Conservation (phyloP, 2,329 filamentous ascomycete genomes). For the Apiospora saccharicola region DNA sequence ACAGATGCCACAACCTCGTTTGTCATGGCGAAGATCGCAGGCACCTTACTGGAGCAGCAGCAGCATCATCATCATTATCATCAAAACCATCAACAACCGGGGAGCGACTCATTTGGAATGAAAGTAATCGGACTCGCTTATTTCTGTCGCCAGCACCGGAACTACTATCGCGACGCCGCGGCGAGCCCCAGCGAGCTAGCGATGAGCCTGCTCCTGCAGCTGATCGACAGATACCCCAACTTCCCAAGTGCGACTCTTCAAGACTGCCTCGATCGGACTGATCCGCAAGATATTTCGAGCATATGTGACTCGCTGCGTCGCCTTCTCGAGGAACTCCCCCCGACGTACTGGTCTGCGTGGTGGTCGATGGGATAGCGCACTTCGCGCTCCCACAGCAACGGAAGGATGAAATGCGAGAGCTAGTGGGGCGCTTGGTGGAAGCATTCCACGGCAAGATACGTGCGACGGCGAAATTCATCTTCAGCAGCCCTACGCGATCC, state of each 20-base stretch:
- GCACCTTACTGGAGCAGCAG: background rate
- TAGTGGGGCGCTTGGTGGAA: background rate
- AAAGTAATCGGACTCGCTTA: background rate
- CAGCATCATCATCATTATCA: too few relatives aligned
- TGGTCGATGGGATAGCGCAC: background rate
- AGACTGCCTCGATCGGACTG: background rate
- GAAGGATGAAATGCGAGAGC: background rate
- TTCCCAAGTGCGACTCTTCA: background rate
- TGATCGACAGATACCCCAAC: background rate
- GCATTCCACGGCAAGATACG: background rate
- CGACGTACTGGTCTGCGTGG: background rate
- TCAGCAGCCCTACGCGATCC: background rate
- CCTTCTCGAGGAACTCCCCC: background rate
- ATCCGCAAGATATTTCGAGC: background rate
- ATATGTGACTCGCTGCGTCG: background rate
- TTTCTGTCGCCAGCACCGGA: conserved; percentile 15
- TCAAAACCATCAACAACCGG: background rate
- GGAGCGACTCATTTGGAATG: background rate
- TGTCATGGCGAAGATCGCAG: background rate
- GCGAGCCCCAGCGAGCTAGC: conserved; percentile 6
- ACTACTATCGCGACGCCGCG: background rate
- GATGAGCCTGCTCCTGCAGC: conserved; percentile 22
- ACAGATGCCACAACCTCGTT: background rate
- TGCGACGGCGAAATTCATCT: background rate
- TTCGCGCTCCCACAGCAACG: background rate